Conservation (phyloP, 75 land plant species). For the Pseudotsuga menziesii region DNA sequence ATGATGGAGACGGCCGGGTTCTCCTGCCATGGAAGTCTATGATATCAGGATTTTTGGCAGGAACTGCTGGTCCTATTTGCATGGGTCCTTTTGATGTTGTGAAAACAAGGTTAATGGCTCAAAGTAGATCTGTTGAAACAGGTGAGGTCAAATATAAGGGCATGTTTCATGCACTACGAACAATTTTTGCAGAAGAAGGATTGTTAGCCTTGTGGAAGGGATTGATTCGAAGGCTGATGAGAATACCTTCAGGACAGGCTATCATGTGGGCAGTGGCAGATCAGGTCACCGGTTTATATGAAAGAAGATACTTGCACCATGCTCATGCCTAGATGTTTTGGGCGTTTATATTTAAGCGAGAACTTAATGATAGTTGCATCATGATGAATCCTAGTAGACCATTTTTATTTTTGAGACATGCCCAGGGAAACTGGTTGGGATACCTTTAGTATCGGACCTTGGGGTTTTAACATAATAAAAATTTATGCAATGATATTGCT, state of each 20-base stretch:
- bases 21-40: conserved; percentile 98
- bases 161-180: conserved; percentile 83
- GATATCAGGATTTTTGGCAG: conserved; percentile 96
- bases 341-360: too few species aligned
- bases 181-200: conserved; percentile 89
- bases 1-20: conserved; percentile 87
- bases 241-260: conserved; percentile 99
- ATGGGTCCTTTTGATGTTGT: conserved; percentile 99
- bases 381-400: too few species aligned
- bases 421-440: too few species aligned
- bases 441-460: too few species aligned
- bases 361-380: too few species aligned
- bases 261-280: conserved; percentile 99
- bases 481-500: too few species aligned
- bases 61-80: conserved; percentile 86
- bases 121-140: conserved; percentile 33
- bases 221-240: conserved; percentile 89
- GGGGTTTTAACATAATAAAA: too few species aligned
- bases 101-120: conserved; percentile 98
- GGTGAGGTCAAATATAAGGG: conserved; percentile 76
- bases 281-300: conserved; percentile 87
- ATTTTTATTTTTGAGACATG: too few species aligned
- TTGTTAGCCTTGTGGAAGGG: conserved; percentile 89
- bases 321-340: conserved; percentile 13
- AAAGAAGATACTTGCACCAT: conserved; percentile 54